Evolutionary conservation across 140 eudicot species (phyloP).

Genomic region (Stevia rebaudiana): DNA sequence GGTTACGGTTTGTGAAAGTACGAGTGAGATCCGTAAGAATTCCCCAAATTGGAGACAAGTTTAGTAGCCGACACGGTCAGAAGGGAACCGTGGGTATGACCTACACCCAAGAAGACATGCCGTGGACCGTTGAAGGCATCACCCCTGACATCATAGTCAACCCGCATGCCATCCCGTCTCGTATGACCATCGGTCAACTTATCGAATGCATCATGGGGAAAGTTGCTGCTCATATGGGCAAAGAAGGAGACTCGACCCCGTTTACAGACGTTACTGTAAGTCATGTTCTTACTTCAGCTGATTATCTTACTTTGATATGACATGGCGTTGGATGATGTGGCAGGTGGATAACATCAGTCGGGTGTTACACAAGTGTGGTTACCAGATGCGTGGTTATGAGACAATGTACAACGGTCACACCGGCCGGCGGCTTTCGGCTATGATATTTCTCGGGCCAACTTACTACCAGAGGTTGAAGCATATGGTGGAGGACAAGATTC

Average conservation of each 20-base stretch:
- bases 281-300: not conserved
- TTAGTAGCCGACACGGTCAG: slow-evolving; percentile 96
- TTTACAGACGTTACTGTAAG: slow-evolving; percentile 91
- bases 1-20: slow-evolving; percentile 88
- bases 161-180: slow-evolving; percentile 97
- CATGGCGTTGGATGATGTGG: not conserved
- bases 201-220: slow-evolving; percentile 97
- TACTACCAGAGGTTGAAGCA: slow-evolving; percentile 92
- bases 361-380: slow-evolving; percentile 93
- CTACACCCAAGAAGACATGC: slow-evolving; percentile 98
- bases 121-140: slow-evolving; percentile 92
- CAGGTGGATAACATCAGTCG: slow-evolving; percentile 86
- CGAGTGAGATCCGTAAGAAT: slow-evolving; percentile 86
- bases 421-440: slow-evolving; percentile 66
- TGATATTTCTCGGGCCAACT: slow-evolving; percentile 95
- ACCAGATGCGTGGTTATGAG: slow-evolving; percentile 97
- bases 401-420: slow-evolving; percentile 98
- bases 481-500: slow-evolving; percentile 97
- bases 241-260: slow-evolving; percentile 98
- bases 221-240: slow-evolving; percentile 98
- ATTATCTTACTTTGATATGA: not conserved
- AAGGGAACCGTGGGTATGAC: slow-evolving; percentile 99
- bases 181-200: slow-evolving; percentile 98
- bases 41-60: slow-evolving; percentile 95
- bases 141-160: slow-evolving; percentile 89